Evolutionary conservation across 805 yeast species (phyloP).

Genomic region (Candida qinlingensis): DNA sequence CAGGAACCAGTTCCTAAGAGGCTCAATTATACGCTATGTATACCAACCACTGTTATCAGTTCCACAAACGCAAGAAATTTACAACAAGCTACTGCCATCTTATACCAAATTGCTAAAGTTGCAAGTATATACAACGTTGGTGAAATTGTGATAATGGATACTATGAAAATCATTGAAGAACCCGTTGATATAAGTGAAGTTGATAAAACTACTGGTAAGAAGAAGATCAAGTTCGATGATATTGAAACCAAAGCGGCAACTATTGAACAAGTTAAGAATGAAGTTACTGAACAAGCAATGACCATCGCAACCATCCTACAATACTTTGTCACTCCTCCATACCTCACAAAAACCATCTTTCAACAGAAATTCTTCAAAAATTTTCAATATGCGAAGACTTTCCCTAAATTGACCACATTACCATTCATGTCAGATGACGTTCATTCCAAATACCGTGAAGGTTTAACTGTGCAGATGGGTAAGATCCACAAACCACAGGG

Average conservation of each 20-base stretch:
- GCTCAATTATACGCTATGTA: constrained; percentile 52
- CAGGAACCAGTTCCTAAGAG: neutral
- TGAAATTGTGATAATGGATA: constrained; percentile 69
- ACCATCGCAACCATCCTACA: constrained; percentile 68
- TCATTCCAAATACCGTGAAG: constrained; percentile 53
- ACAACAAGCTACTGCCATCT: constrained; percentile 66
- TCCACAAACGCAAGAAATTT: constrained; percentile 52
- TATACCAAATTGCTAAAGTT: constrained; percentile 75
- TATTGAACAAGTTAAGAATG: constrained; percentile 10
- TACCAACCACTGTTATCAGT: constrained; percentile 64
- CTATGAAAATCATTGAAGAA: constrained; percentile 27
- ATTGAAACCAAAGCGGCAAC: constrained; percentile 15
- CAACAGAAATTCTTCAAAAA: constrained; percentile 38
- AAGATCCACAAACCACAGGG: constrained; percentile 28
- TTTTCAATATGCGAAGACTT: constrained; percentile 57
- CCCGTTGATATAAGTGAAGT: constrained; percentile 18
- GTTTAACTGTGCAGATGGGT: constrained; percentile 40
- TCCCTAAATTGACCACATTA: constrained; percentile 67
- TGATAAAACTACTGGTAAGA: constrained; percentile 17
- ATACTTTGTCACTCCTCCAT: constrained; percentile 81
- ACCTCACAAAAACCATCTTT: constrained; percentile 63
- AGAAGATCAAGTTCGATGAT: constrained; percentile 31
- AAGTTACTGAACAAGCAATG: constrained; percentile 35
- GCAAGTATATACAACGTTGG: constrained; percentile 65
- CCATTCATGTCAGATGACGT: constrained; percentile 59